Evolutionary conservation across 2,329 filamentous ascomycete genomes (phyloP).

Genomic region (Aureobasidium sp.): DNA sequence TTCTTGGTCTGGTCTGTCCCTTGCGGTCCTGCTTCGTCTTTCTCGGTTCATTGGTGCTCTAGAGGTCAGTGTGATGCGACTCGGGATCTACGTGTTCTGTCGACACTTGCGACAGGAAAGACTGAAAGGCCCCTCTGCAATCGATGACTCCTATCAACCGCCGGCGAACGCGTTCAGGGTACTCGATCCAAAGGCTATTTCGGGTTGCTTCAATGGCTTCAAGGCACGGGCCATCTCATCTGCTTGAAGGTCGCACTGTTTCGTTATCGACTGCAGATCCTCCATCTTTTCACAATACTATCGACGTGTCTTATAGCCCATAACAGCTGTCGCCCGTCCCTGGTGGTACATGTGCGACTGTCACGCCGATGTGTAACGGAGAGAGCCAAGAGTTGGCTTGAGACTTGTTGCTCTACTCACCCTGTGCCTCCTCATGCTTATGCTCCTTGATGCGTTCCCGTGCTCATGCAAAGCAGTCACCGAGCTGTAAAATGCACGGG

Average conservation of each 20-base stretch:
- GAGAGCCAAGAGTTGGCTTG: neutral
- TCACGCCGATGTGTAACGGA: neutral
- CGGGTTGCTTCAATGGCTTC: neutral
- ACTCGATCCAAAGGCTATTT: neutral
- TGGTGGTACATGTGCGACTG: neutral
- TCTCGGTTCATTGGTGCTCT: neutral
- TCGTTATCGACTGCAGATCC: neutral
- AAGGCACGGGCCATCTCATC: slow-evolving; percentile 9
- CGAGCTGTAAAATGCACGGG: neutral
- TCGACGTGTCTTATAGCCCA: neutral
- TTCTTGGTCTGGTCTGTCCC: neutral
- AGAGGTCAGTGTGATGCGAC: neutral
- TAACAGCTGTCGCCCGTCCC: neutral
- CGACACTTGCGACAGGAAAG: neutral
- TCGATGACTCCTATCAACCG: neutral
- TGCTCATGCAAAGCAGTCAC: neutral
- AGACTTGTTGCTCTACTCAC: neutral
- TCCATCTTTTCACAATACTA: neutral
- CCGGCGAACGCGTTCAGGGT: neutral
- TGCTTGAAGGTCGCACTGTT: neutral
- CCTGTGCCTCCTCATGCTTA: neutral
- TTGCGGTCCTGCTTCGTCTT: neutral
- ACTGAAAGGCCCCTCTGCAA: neutral
- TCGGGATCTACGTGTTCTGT: neutral
- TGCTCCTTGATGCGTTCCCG: neutral